Conservation (phyloP, 1,284 basidiomycete genomes). For the Rhodotorula sp. region DNA sequence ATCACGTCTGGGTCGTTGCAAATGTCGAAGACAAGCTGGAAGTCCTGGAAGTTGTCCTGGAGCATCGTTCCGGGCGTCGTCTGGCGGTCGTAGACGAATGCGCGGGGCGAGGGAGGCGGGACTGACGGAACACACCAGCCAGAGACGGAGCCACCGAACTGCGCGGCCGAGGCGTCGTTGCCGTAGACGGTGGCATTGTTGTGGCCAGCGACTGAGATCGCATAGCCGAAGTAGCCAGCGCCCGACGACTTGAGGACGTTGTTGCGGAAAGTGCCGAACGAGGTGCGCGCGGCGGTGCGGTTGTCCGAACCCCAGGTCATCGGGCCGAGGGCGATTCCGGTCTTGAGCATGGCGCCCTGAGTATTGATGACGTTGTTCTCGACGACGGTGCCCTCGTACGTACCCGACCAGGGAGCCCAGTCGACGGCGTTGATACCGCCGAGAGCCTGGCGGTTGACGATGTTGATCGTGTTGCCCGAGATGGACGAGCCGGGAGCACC, state of each 20-base stretch:
- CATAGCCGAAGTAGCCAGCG: slow-evolving; percentile 43
- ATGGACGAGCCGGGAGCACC: slow-evolving; percentile 72
- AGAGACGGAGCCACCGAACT: slow-evolving; percentile 38
- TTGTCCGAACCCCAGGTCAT: slow-evolving; percentile 41
- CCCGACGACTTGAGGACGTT: slow-evolving; percentile 56
- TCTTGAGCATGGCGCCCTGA: slow-evolving; percentile 47
- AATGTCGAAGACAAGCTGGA: slow-evolving; percentile 31
- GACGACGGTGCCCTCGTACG: slow-evolving; percentile 67
- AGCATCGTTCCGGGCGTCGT: slow-evolving; percentile 32
- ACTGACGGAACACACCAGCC: slow-evolving; percentile 31
- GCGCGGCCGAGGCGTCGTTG: slow-evolving; percentile 40
- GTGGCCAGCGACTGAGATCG: slow-evolving; percentile 40
- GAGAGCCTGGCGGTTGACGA: slow-evolving; percentile 50
- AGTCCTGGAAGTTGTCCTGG: slow-evolving; percentile 22
- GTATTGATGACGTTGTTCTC: slow-evolving; percentile 61
- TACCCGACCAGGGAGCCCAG: slow-evolving; percentile 62
- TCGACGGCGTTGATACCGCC: slow-evolving; percentile 78
- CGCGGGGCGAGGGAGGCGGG: slow-evolving; percentile 33
- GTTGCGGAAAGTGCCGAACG: slow-evolving; percentile 60
- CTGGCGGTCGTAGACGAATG: slow-evolving; percentile 39
- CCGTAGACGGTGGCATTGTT: slow-evolving; percentile 31
- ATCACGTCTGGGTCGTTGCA: slow-evolving; percentile 25
- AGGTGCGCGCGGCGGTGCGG: slow-evolving; percentile 28
- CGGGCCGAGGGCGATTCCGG: slow-evolving; percentile 52
- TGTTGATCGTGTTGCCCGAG: slow-evolving; percentile 69